Evolutionary conservation across 768 basidiomycete genomes (phyloP).

Genomic region (Lentinula boryana): DNA sequence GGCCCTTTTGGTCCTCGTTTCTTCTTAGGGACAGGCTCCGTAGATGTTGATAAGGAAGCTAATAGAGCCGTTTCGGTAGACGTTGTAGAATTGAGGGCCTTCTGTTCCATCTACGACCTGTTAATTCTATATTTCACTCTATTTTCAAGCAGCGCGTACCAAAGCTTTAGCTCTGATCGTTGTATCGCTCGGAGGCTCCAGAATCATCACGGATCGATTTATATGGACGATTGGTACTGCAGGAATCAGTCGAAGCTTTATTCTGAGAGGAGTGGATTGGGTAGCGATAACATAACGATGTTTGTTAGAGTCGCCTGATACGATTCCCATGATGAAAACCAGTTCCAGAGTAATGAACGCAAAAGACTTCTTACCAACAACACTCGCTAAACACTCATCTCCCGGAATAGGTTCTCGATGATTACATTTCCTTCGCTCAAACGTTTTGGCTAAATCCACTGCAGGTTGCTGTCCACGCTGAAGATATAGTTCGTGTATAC

Average conservation of each 20-base stretch:
- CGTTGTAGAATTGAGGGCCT: slow-evolving; percentile 43
- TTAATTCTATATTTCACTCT: neutral
- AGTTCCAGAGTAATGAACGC: slow-evolving; percentile 4
- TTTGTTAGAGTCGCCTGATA: slow-evolving; percentile 73
- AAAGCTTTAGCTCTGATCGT: slow-evolving; percentile 65
- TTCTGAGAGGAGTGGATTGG: slow-evolving; percentile 71
- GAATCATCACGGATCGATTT: slow-evolving; percentile 87
- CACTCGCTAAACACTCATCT: slow-evolving; percentile 74
- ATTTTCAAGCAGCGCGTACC: slow-evolving; percentile 25
- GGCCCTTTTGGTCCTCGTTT: slow-evolving; percentile 79
- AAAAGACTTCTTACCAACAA: slow-evolving; percentile 58
- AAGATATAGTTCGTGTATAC: slow-evolving; percentile 89
- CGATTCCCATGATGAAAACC: neutral
- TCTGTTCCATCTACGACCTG: slow-evolving; percentile 52
- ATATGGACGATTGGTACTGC: slow-evolving; percentile 89
- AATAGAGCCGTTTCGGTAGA: slow-evolving; percentile 38
- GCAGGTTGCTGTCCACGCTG: slow-evolving; percentile 68
- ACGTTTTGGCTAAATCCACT: slow-evolving; percentile 87
- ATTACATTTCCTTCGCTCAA: slow-evolving; percentile 93
- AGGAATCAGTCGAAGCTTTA: slow-evolving; percentile 63
- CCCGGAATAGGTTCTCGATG: slow-evolving; percentile 84
- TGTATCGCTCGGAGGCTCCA: slow-evolving; percentile 82
- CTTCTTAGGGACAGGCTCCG: slow-evolving; percentile 41
- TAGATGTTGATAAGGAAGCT: slow-evolving; percentile 26
- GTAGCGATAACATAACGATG: slow-evolving; percentile 90